Evolutionary conservation across 2,329 filamentous ascomycete species (phyloP).

Genomic region (Endothia cerciana): DNA sequence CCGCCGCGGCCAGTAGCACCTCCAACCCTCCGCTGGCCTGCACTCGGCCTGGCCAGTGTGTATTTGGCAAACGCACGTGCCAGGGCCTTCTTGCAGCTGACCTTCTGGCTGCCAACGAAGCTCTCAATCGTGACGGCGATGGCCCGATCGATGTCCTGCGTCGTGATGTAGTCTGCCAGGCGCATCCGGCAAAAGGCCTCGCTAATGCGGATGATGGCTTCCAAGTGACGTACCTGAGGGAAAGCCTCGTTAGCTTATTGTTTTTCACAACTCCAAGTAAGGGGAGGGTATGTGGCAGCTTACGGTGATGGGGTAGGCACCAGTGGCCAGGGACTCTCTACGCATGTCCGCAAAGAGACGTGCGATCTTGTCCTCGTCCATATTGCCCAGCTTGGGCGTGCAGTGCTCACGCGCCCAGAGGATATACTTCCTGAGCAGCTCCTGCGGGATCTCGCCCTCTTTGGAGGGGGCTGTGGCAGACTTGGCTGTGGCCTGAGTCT

Average conservation of each 20-base stretch:
- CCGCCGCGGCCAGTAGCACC: constrained; percentile 32
- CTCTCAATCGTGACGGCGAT: constrained; percentile 96
- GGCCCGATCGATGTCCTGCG: constrained; percentile 91
- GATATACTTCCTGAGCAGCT: constrained; percentile 93
- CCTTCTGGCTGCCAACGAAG: constrained; percentile 94
- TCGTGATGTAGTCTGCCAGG: constrained; percentile 90
- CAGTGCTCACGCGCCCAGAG: constrained; percentile 90
- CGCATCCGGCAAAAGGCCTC: constrained; percentile 98
- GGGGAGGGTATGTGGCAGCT: constrained; percentile 42
- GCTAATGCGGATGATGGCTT: constrained; percentile 94
- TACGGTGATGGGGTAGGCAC: constrained; percentile 97
- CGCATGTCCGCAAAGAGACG: constrained; percentile 96
- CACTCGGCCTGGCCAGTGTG: constrained; percentile 57
- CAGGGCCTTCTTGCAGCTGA: constrained; percentile 96
- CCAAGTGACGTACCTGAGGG: constrained; percentile 85
- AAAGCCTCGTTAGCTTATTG: constrained; percentile 8
- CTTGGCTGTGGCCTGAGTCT: constrained; percentile 35
- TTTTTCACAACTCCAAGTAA: not conserved
- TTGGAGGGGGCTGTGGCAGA: constrained; percentile 37
- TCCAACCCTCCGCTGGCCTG: constrained; percentile 37
- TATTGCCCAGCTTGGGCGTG: constrained; percentile 91
- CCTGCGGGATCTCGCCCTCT: constrained; percentile 82
- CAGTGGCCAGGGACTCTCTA: constrained; percentile 87
- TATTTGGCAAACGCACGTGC: constrained; percentile 97
- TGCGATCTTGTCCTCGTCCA: constrained; percentile 96